Evolutionary conservation across 2,329 filamentous ascomycete species (phyloP), one percentile per base, ranked within the genome.

Genomic region (Lachnellula arida): DNA sequence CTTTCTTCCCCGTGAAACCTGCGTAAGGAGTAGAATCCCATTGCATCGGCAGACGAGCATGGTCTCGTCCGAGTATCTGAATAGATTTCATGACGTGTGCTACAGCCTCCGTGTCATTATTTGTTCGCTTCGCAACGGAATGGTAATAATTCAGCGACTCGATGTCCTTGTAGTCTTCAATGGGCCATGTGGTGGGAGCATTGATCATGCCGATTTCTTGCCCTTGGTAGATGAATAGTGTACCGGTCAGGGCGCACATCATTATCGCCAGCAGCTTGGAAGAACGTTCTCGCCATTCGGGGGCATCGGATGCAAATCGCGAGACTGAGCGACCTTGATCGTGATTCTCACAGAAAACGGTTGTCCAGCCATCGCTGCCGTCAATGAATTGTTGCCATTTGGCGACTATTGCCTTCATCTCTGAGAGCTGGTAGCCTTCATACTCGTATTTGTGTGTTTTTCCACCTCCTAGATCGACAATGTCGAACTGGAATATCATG

Each of bases 401-500:
- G 12, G 69, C 67, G 3, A 82, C 69, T 7, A 77, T 74, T 11
- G 67, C 62, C 62, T 82, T 80, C 56, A 85, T 59, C 22, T 77
- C 70, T 0, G 76, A 70, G 6, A 84, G 72, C 7, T 70, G 74
- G 67, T 73, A 84, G 23, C 61, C 64, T n/a, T 70, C 67, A 4
- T 68, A 74, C 7, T 73, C 72, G 37, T 79, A 81, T 54, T 81
- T 78, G 64, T 81, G 80, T 59, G 78, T 80, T 49, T 78, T 72
- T 0, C 81, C 78, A 53, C 77, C 75, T 5, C 81, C 85, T 15
- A 86, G 73, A 64, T 86, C 79, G 7, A 88, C 82, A 11, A 85
- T 77, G 61, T 84, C 81, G 59, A 86, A 85, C 61, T 84, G 82
- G 69, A 89, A 88, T 1, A 87, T 82, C 86, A 88, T 89, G 66